Conservation (phyloP, 805 yeast species). For the Clavispora carvajalis region DNA sequence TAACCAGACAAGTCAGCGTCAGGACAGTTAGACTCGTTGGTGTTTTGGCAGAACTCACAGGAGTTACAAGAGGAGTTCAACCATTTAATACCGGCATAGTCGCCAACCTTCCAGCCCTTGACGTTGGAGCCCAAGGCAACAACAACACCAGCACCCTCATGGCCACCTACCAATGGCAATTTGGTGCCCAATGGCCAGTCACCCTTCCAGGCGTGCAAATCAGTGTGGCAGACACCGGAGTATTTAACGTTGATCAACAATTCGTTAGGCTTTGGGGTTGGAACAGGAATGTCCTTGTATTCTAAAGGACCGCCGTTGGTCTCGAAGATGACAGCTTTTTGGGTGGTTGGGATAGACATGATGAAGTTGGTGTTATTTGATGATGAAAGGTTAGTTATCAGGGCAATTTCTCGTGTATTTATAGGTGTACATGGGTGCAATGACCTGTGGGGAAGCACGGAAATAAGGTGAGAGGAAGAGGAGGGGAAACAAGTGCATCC, state of each 20-base stretch:
- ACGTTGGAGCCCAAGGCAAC: constrained; percentile 72
- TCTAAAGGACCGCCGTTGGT: constrained; percentile 57
- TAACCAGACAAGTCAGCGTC: constrained; percentile 67
- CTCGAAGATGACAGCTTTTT: constrained; percentile 68
- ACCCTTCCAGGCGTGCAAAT: constrained; percentile 90
- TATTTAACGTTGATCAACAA: constrained; percentile 75
- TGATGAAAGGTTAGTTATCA: too few species aligned
- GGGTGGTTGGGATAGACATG: constrained; percentile 51
- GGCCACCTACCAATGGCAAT: constrained; percentile 80
- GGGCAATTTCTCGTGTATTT: not conserved
- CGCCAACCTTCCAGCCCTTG: constrained; percentile 69
- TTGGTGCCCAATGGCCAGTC: constrained; percentile 82
- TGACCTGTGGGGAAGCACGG: constrained; percentile 1
- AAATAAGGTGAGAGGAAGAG: not conserved
- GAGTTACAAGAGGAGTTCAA: constrained; percentile 69
- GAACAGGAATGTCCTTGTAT: constrained; percentile 71
- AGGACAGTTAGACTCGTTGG: constrained; percentile 68
- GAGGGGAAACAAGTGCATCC: not conserved
- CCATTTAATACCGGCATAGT: constrained; percentile 82
- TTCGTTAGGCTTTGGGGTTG: constrained; percentile 72
- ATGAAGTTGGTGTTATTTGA: not conserved
- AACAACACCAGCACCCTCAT: constrained; percentile 85
- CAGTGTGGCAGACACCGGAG: constrained; percentile 94
- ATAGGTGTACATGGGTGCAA: not conserved
- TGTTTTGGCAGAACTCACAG: constrained; percentile 69